Base-by-base conservation (phyloP, 768 basidiomycete genomes). In the Russula sp. region DNA sequence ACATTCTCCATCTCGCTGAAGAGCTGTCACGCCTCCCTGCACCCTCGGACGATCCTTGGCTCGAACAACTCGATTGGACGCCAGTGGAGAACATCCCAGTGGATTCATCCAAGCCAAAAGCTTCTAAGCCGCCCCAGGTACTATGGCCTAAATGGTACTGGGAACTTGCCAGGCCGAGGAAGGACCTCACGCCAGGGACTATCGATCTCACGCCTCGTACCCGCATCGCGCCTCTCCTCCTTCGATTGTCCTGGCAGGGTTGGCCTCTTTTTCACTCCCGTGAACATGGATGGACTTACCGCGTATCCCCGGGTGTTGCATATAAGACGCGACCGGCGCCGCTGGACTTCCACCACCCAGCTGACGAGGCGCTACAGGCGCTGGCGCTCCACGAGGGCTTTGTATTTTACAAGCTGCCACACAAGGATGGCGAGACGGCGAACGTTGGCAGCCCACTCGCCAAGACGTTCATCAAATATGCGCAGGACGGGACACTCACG, bases 111-210 rank as follows among this genome's bases (percentile, higher is more conserved):
- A 34, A 49, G 49, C 35, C 10, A 49, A 69, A 69, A 39, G n/a
- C 35, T 1, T 69, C 22, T 63, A 77, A 70, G 56, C 69, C 54
- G 4, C 79, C 79, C 11, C 76, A 80, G 0, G 80, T 86, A 0
- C 59, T 78, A n/a, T 98, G 95, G 94, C 96, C 95, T 1, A 90
- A 91, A 72, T 98, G 97, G 97, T 99, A 91, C 71, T 94, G 88
- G 90, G 94, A 98, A 31, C 82, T 92, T 3, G 78, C 87, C 3
- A 85, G 79, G 68, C 91, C 88, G 3, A 88, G 82, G 75, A 87
- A 86, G 71, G 85, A 78, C 61, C 70, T 78, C 60, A 77, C 82
- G 6, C 85, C 85, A 1, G 93, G 88, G 22, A 82, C 85, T 2
- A 80, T 97, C 34, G 93, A 98, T 70, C 76, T 98, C 66, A 94